Percentiles rank a stretch among this genome's conserved stretches.
These are phyloP conservation scores for Alternaria alternata DNA, from an alignment of 2,329 filamentous ascomycete species.

Conservation along the genomic window DNA sequence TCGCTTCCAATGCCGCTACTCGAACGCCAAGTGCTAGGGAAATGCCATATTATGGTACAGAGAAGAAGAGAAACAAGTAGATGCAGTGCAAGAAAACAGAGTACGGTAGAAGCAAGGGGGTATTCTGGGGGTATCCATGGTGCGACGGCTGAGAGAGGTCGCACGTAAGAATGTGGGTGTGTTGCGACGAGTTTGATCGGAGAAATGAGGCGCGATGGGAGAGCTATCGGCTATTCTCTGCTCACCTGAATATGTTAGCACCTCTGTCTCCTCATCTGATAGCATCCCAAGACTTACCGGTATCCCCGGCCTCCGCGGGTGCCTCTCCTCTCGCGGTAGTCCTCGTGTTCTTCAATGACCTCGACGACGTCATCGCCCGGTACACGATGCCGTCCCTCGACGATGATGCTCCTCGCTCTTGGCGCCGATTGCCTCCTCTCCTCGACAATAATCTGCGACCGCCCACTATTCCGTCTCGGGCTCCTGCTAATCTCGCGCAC, in stretches of 20 bases:
- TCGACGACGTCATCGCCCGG: slow-evolving; percentile 64
- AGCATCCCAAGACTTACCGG: slow-evolving; percentile 53
- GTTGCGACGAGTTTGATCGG: background rate
- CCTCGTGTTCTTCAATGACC: slow-evolving; percentile 65
- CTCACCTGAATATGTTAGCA: slow-evolving; percentile 11
- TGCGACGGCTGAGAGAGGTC: background rate
- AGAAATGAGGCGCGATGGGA: background rate
- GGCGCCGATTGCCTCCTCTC: slow-evolving; percentile 45
- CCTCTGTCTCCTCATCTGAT: fast-evolving
- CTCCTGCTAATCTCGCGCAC: slow-evolving; percentile 51
- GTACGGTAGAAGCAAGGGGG: background rate
- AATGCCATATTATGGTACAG: slow-evolving; percentile 20
- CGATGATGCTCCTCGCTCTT: slow-evolving; percentile 51
- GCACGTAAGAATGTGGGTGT: background rate
- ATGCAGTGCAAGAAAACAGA: background rate
- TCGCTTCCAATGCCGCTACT: slow-evolving; percentile 3
- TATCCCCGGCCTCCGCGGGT: slow-evolving; percentile 55
- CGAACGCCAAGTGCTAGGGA: slow-evolving; percentile 14
- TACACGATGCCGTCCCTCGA: slow-evolving; percentile 55
- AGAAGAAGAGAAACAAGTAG: background rate
- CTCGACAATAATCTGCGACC: slow-evolving; percentile 51
- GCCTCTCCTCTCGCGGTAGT: slow-evolving; percentile 48
- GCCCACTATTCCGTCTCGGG: slow-evolving; percentile 39
- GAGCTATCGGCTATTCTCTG: background rate
- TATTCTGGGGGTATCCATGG: slow-evolving; percentile 13